Evolutionary conservation across 805 yeast species (phyloP), one percentile per base, ranked within the genome.

Genomic region (Nakazawaea ishiwadae): DNA sequence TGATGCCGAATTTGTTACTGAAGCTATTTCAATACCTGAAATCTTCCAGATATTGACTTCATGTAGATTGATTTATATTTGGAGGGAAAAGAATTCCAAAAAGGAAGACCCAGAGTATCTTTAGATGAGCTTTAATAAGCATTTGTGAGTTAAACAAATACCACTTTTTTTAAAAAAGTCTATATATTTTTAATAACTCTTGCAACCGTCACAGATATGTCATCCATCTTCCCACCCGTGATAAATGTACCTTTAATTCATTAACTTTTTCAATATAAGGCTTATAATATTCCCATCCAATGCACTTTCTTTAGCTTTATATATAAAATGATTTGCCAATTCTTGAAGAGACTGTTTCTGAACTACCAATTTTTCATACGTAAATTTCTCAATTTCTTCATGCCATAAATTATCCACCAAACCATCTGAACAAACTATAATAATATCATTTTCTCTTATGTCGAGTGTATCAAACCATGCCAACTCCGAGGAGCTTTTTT

Each of bases 221-320:
- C 81, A 51, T 75, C 81, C 40, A 74, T 54, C 44, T 75, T 75
- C 0, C 81, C 81, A 2, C 81, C 81, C 21, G 66, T 56, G 39
- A 70, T 69, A 42, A 53, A 55, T 14, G 51, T 48, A 5, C 50
- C 45, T 8, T 67, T 37, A 71, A 58, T 18, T 66, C 57, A 49
- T 69, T 71, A 14, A 75, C 71, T 52, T 62, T 69, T 47, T 70
- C 78, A 44, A 73, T 74, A 47, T 74, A 75, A 2, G 81, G 19
- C 76, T 68, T 38, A 64, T 72, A 11, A 76, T 71, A 49, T 67
- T 70, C 47, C 68, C 76, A 51, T 75, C 80, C 52, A 65, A 75
- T 1, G 76, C 79, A 16, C 72, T 64, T 33, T 60, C 69, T 48
- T 73, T 75, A 7, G 77, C 68, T 43, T 63, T 60, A 15, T 65